phyloP scores from a whole-genome alignment of 179 eudicot species.

The Carnegiea gigantea region DNA sequence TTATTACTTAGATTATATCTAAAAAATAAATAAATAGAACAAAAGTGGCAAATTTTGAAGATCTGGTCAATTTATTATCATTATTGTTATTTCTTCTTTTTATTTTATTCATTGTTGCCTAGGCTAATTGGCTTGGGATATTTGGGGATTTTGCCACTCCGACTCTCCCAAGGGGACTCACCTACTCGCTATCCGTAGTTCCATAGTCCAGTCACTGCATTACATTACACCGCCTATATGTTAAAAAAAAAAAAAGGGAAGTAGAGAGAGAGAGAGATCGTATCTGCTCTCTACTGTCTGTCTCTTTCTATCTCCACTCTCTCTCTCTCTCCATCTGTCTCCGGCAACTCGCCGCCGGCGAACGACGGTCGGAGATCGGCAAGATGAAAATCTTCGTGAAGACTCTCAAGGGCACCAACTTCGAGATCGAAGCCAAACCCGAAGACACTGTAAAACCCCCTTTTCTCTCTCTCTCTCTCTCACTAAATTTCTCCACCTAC shows the following conservation, averaged over 20 bases:
- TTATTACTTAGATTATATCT: too few relatives aligned
- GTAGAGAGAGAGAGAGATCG: neutral
- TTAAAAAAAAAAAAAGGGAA: neutral
- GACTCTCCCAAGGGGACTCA: neutral
- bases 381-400: constrained; percentile 70
- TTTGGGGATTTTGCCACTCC: neutral
- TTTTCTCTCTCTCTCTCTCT: constrained; percentile 16
- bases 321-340: neutral
- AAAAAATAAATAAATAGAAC: too few relatives aligned
- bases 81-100: too few relatives aligned
- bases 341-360: constrained; percentile 31
- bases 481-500: neutral
- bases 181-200: neutral
- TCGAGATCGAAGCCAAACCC: constrained; percentile 81
- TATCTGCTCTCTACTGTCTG: neutral
- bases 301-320: neutral
- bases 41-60: too few relatives aligned
- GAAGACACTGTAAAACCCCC: constrained; percentile 53
- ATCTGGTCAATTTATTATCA: too few relatives aligned
- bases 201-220: neutral
- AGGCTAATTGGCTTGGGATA: neutral
- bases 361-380: neutral
- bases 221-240: neutral
- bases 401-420: constrained; percentile 75
- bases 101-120: neutral